Conservation (phyloP, 495 filamentous ascomycete genomes). For the Thermothielavioides terrestris region DNA sequence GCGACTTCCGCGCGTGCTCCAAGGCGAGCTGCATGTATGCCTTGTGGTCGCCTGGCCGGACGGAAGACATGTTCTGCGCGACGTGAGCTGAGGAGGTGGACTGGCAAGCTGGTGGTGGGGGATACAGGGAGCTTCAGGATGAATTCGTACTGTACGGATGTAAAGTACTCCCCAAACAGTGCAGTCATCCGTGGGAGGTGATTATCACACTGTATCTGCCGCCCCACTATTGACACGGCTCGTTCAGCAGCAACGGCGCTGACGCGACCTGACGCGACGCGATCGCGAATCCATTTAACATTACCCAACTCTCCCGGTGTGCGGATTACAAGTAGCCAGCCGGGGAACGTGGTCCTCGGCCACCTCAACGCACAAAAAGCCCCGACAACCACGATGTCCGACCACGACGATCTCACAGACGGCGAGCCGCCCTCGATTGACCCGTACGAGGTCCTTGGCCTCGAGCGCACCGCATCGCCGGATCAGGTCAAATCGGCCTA, state of each 20-base stretch:
- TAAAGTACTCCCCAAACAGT: too few relatives aligned
- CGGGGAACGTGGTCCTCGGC: background rate
- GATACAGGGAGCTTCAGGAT: too few relatives aligned
- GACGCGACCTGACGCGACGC: background rate
- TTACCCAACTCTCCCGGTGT: too few relatives aligned
- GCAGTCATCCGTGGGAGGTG: too few relatives aligned
- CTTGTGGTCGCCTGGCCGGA: conserved; percentile 44
- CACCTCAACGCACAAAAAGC: background rate
- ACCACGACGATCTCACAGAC: conserved; percentile 30
- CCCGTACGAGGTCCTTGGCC: conserved; percentile 73
- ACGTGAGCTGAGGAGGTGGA: background rate
- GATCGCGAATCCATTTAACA: background rate
- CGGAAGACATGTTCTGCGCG: conserved; percentile 7
- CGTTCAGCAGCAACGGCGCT: too few relatives aligned
- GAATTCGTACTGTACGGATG: too few relatives aligned
- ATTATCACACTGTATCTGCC: too few relatives aligned
- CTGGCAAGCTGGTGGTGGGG: too few relatives aligned
- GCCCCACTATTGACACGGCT: background rate
- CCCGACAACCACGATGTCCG: conserved; percentile 23
- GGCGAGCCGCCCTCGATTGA: conserved; percentile 49
- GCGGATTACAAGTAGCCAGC: background rate
- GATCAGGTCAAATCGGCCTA: conserved; percentile 79
- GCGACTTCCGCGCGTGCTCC: conserved; percentile 62
- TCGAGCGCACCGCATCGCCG: conserved; percentile 54
- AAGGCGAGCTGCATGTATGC: conserved; percentile 67